Evolutionary conservation across 805 yeast genomes (phyloP).

Genomic region (Kazachstania viticola): DNA sequence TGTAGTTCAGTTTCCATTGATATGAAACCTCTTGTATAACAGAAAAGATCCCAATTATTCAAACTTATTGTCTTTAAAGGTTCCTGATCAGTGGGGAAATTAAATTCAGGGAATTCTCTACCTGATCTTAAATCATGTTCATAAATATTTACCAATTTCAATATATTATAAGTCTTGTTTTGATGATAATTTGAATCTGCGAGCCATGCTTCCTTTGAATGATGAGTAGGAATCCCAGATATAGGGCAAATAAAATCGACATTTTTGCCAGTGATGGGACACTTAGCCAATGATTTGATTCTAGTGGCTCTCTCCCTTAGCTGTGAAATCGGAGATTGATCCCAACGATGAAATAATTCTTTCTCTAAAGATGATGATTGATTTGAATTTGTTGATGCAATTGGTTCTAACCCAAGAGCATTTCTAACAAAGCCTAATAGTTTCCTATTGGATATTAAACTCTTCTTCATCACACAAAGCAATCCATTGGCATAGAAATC

Average conservation of each 20-base stretch:
- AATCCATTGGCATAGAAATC: no score
- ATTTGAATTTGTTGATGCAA: conserved; percentile 54
- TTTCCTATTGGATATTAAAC: no score
- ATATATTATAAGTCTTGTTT: conserved; percentile 51
- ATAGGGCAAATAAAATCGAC: conserved; percentile 82
- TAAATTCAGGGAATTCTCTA: conserved; percentile 89
- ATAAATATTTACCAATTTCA: conserved; percentile 80
- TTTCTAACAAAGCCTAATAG: conserved; percentile 30
- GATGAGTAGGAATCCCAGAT: conserved; percentile 96
- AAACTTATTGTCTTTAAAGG: conserved; percentile 66
- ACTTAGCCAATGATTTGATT: conserved; percentile 74
- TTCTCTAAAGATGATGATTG: no score
- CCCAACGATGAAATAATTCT: conserved; percentile 80
- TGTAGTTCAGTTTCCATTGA: conserved; percentile 97
- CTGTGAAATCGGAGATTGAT: conserved; percentile 79
- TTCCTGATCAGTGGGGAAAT: conserved; percentile 75
- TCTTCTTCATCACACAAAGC: no score
- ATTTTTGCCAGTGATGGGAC: conserved; percentile 79
- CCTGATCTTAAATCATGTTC: conserved; percentile 95
- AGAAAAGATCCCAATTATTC: conserved; percentile 82
- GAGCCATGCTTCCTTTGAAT: conserved; percentile 81
- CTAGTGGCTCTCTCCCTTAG: conserved; percentile 84
- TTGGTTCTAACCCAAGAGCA: conserved; percentile 49
- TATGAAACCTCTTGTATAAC: conserved; percentile 83
- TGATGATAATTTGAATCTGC: conserved; percentile 62